These are phyloP conservation scores for Lagenaria siceraria DNA, from an alignment of 306 rosid genomes.

Conservation along the genomic window DNA sequence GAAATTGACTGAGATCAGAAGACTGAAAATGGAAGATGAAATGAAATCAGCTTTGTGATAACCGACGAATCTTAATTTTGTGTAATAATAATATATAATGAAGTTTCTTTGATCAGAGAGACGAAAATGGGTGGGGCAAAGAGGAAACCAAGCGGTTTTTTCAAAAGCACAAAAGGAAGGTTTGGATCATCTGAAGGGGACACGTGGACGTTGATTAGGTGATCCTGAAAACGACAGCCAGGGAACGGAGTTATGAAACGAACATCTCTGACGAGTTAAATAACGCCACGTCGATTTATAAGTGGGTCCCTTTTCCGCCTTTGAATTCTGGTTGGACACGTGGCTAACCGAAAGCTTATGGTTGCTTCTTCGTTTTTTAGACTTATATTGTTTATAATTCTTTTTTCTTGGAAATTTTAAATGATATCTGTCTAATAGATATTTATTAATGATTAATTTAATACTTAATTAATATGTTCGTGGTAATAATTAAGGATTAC, in stretches of 20 bases:
- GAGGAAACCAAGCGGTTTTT: slow-evolving; percentile 22
- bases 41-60: slow-evolving; percentile 33
- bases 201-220: slow-evolving; percentile 32
- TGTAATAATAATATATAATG: background rate
- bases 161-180: slow-evolving; percentile 4
- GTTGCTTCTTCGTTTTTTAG: background rate
- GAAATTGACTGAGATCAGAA: background rate
- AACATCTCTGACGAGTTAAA: background rate
- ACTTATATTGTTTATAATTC: background rate
- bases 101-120: background rate
- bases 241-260: background rate
- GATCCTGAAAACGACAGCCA: background rate
- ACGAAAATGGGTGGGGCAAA: background rate
- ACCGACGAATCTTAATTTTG: slow-evolving; percentile 20
- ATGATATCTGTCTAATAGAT: background rate
- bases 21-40: background rate
- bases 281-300: background rate
- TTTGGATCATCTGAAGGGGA: slow-evolving; percentile 10
- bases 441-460: background rate
- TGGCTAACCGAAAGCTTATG: slow-evolving; percentile 1
- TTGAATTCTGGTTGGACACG: background rate
- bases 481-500: too few relatives aligned
- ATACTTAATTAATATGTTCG: too few relatives aligned
- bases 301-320: background rate
- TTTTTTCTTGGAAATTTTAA: too few relatives aligned